phyloP scores from a whole-genome alignment of 1,284 basidiomycete genomes.

The Porphyrellus sp. region DNA sequence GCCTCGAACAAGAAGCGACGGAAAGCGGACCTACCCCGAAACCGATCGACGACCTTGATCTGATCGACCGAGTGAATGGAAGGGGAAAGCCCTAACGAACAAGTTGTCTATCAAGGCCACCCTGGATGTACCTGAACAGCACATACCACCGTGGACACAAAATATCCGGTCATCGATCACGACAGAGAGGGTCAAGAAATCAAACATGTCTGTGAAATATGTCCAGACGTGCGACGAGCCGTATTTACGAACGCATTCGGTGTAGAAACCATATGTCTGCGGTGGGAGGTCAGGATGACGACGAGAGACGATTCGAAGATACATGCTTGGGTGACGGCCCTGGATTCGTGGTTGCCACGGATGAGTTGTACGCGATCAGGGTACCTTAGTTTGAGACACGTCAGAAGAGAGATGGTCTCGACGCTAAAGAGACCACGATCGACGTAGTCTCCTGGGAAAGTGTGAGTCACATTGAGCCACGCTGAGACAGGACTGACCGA shows the following conservation, averaged over 20 bases:
- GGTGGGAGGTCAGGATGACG: slow-evolving; percentile 18
- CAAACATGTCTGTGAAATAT: slow-evolving; percentile 99
- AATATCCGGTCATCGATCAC: slow-evolving; percentile 99
- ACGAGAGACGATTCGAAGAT: slow-evolving; percentile 17
- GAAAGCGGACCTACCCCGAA: slow-evolving; percentile 59
- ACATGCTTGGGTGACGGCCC: slow-evolving; percentile 94
- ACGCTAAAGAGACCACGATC: slow-evolving; percentile 97
- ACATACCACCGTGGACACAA: slow-evolving; percentile 92
- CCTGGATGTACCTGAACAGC: background rate
- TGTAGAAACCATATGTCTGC: slow-evolving; percentile 99
- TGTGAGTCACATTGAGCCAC: background rate
- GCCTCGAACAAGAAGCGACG: slow-evolving; percentile 20
- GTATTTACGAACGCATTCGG: slow-evolving; percentile 97
- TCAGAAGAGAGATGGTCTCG: slow-evolving; percentile 96
- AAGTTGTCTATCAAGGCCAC: slow-evolving; percentile 1
- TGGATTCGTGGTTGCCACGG: slow-evolving; percentile 95
- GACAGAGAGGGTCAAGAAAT: slow-evolving; percentile 95
- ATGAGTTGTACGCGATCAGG: slow-evolving; percentile 97
- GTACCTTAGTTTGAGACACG: slow-evolving; percentile 95
- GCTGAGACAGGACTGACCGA: slow-evolving; percentile 56
- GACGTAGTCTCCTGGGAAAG: slow-evolving; percentile 85
- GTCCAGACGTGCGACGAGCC: slow-evolving; percentile 97
- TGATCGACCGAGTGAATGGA: slow-evolving; percentile 99
- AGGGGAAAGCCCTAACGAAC: slow-evolving; percentile 77
- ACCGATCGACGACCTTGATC: slow-evolving; percentile 98